phyloP scores from a whole-genome alignment of 1,139 yeast genomes.

The Taphrina confusa region DNA sequence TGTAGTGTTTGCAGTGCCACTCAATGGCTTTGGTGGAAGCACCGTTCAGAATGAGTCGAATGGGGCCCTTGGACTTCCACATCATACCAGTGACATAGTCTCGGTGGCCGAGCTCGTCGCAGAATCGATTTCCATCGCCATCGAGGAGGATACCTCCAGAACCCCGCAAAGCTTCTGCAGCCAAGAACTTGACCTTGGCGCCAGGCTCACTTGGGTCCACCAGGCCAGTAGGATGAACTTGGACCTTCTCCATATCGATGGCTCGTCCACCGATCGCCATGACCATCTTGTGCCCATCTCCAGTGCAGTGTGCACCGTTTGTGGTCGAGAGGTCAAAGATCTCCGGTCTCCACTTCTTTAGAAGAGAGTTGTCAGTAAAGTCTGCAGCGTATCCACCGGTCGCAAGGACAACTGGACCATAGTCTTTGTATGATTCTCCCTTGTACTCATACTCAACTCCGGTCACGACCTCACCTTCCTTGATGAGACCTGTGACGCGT shows the following conservation, averaged over 20 bases:
- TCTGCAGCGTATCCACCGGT: slow-evolving; percentile 79
- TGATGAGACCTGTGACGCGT: slow-evolving; percentile 50
- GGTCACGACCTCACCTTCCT: slow-evolving; percentile 48
- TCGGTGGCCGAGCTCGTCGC: slow-evolving; percentile 69
- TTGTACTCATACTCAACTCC: slow-evolving; percentile 55
- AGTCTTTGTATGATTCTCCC: slow-evolving; percentile 43
- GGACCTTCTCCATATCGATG: slow-evolving; percentile 74
- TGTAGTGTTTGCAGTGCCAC: slow-evolving; percentile 54
- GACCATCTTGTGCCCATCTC: slow-evolving; percentile 70
- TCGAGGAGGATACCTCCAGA: slow-evolving; percentile 73
- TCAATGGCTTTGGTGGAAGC: slow-evolving; percentile 53
- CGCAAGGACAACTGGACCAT: slow-evolving; percentile 68
- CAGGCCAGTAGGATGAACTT: slow-evolving; percentile 81
- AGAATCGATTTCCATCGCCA: slow-evolving; percentile 65
- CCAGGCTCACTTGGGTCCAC: slow-evolving; percentile 61
- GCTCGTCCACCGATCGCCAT: slow-evolving; percentile 61
- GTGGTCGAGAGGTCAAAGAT: slow-evolving; percentile 67
- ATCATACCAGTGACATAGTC: slow-evolving; percentile 67
- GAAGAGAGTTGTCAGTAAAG: slow-evolving; percentile 56
- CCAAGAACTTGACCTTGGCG: slow-evolving; percentile 63
- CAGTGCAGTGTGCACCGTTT: slow-evolving; percentile 72
- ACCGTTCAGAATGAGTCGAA: slow-evolving; percentile 54
- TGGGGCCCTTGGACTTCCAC: slow-evolving; percentile 57
- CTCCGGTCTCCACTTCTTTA: slow-evolving; percentile 63
- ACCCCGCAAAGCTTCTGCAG: slow-evolving; percentile 78